A percentile compares a stretch with the other conserved stretches of the same genome.
Evolutionary conservation across 352 stramenopile species (phyloP).

Genomic region (Globisporangium yorkense): DNA sequence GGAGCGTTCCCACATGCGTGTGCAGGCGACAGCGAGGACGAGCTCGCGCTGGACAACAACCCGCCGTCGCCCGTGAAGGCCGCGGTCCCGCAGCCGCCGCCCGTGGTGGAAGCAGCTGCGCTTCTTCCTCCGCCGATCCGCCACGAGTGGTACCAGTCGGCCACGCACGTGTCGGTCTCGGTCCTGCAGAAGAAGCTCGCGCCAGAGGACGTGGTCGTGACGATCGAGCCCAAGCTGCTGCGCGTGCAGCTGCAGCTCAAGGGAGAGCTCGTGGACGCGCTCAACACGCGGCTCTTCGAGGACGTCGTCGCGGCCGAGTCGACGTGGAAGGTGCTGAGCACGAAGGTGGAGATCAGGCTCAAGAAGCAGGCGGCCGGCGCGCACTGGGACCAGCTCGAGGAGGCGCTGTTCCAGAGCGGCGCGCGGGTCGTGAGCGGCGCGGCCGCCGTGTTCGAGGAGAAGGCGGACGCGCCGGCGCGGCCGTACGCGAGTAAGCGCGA

Average conservation of each 20-base stretch:
- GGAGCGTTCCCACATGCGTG: not conserved
- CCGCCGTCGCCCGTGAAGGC: not conserved
- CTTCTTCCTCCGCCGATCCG: conserved; percentile 9
- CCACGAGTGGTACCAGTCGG: conserved; percentile 87
- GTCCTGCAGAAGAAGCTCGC: conserved; percentile 79
- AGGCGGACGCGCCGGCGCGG: conserved; percentile 36
- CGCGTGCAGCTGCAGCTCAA: conserved; percentile 43
- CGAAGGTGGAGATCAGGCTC: conserved; percentile 83
- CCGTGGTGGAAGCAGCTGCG: not conserved
- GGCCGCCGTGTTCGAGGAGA: conserved; percentile 57
- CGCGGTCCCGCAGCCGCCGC: not conserved
- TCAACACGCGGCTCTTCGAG: conserved; percentile 68
- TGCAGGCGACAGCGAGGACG: conserved; percentile 6
- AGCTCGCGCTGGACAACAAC: conserved; percentile 6
- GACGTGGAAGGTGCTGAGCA: conserved; percentile 48
- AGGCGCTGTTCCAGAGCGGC: conserved; percentile 37
- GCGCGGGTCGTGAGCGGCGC: conserved; percentile 42
- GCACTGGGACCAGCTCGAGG: conserved; percentile 77
- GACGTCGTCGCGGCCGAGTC: conserved; percentile 52
- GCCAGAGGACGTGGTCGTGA: conserved; percentile 54
- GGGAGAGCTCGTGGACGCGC: conserved; percentile 45
- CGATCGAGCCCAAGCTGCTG: conserved; percentile 46
- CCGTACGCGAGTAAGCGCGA: conserved; percentile 82
- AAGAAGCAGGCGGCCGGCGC: conserved; percentile 54
- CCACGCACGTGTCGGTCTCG: conserved; percentile 72